A percentile compares a stretch with the other conserved stretches of the same genome.
phyloP scores from a whole-genome alignment of 2,329 filamentous ascomycete species.

The Aspergillus tubingensis region DNA sequence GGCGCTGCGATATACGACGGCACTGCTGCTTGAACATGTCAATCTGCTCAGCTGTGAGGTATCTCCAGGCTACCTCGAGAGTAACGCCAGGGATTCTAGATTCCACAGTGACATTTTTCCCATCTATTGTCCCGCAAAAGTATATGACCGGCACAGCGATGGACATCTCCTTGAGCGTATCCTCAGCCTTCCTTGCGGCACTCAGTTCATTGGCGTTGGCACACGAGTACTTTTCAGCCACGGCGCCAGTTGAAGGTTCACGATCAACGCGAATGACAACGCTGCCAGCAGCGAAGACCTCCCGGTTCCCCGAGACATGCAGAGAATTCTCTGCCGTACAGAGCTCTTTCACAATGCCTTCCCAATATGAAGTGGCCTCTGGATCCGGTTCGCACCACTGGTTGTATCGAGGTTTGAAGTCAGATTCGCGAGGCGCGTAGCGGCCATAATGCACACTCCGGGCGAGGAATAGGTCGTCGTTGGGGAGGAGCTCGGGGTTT shows the following conservation, averaged over 20 bases:
- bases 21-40: conserved; percentile 39
- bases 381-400: conserved; percentile 36
- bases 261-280: conserved; percentile 41
- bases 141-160: conserved; percentile 39
- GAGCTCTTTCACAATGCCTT: conserved; percentile 33
- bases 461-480: conserved; percentile 37
- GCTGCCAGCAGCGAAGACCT: conserved; percentile 39
- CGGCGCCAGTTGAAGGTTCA: conserved; percentile 26
- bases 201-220: conserved; percentile 42
- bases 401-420: conserved; percentile 39
- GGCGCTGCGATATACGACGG: conserved; percentile 35
- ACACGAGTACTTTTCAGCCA: conserved; percentile 34
- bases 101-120: conserved; percentile 43
- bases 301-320: conserved; percentile 31
- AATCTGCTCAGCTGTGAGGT: conserved; percentile 38
- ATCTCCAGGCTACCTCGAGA: conserved; percentile 41
- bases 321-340: conserved; percentile 37
- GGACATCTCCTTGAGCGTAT: conserved; percentile 34
- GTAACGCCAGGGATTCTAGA: conserved; percentile 44
- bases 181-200: conserved; percentile 38
- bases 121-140: conserved; percentile 41
- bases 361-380: conserved; percentile 38
- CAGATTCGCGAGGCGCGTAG: conserved; percentile 34
- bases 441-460: conserved; percentile 38
- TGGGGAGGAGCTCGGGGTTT: conserved; percentile 31